phyloP scores from a whole-genome alignment of 768 basidiomycete genomes.

The Tylopilus sp. region DNA sequence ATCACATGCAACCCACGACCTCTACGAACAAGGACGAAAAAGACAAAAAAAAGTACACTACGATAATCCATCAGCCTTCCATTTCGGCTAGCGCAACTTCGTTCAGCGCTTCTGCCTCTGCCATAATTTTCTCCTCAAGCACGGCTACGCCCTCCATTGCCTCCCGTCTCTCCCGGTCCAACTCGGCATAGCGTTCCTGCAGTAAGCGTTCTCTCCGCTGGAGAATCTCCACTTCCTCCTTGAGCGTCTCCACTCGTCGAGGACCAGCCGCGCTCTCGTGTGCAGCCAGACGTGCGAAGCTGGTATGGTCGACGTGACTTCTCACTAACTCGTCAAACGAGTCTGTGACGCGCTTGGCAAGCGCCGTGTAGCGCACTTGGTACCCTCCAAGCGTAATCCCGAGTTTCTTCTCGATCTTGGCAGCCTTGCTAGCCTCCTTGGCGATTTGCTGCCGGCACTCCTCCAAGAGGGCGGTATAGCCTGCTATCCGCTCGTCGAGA shows the following conservation, averaged over 20 bases:
- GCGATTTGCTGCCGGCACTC: constrained; percentile 68
- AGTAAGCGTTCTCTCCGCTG: constrained; percentile 72
- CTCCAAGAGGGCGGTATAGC: constrained; percentile 59
- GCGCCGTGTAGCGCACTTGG: constrained; percentile 64
- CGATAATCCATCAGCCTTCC: constrained; percentile 33
- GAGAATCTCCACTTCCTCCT: constrained; percentile 83
- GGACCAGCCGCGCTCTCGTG: constrained; percentile 80
- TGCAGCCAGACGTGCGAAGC: constrained; percentile 67
- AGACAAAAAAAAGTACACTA: not conserved
- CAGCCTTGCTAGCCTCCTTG: constrained; percentile 74
- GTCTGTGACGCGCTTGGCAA: constrained; percentile 59
- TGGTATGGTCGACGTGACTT: constrained; percentile 68
- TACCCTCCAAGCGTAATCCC: constrained; percentile 89
- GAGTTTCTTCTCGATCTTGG: constrained; percentile 90
- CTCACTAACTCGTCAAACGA: constrained; percentile 70
- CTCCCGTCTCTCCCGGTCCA: constrained; percentile 67
- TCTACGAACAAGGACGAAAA: constrained; percentile 8
- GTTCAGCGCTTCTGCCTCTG: constrained; percentile 77
- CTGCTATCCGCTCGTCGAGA: constrained; percentile 55
- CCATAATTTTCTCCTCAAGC: constrained; percentile 86
- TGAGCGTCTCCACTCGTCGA: constrained; percentile 68
- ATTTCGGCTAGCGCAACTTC: constrained; percentile 69
- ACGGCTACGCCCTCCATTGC: constrained; percentile 52
- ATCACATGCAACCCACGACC: not conserved
- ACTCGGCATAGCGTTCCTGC: constrained; percentile 82